Evolutionary conservation across 148 eudicot species (phyloP).

Genomic region (Chenopodium quinoa): DNA sequence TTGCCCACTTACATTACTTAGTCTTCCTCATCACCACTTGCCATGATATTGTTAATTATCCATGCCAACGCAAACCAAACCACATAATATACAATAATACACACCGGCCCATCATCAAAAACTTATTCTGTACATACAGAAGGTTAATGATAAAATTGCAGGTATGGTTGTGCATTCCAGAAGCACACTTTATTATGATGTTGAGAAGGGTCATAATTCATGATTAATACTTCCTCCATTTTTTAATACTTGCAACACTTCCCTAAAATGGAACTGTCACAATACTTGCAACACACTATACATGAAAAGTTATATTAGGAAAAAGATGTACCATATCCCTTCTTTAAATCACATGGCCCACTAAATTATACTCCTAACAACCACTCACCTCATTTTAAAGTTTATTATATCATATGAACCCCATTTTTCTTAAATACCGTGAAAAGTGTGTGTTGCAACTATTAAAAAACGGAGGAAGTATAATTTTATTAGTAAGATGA

Average conservation of each 20-base stretch:
- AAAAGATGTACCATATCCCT: too few species aligned
- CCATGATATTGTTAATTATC: background rate
- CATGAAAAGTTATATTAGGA: too few species aligned
- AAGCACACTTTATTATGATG: background rate
- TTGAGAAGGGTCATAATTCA: background rate
- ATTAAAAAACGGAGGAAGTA: too few species aligned
- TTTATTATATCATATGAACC: too few species aligned
- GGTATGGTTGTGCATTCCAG: background rate
- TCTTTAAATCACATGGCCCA: too few species aligned
- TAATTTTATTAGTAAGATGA: background rate
- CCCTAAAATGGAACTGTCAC: too few species aligned
- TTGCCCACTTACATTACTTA: background rate
- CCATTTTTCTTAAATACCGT: too few species aligned
- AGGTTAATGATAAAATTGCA: background rate
- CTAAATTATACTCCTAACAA: too few species aligned
- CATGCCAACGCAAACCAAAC: background rate
- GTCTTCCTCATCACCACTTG: background rate
- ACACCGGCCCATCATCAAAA: background rate
- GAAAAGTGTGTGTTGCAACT: too few species aligned
- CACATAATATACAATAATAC: background rate
- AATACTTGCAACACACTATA: too few species aligned
- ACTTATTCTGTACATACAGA: background rate
- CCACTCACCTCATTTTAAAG: too few species aligned
- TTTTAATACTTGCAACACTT: too few species aligned
- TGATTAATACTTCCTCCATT: background rate